Base-by-base conservation (phyloP, 73 alveolate genomes). In the Paraurostyla sp. region DNA sequence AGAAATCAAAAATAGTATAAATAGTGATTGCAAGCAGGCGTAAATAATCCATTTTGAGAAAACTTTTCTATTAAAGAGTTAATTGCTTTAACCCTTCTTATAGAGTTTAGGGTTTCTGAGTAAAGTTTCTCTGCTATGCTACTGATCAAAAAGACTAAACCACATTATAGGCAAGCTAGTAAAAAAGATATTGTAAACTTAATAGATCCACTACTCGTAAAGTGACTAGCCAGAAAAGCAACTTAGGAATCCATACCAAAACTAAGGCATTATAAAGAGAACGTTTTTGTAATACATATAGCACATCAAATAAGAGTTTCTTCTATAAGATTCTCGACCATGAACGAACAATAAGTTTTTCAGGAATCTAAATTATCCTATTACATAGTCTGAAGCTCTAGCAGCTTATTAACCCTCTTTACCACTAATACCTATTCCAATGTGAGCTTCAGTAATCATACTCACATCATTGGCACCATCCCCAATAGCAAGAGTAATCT, bases 401-500 rank as follows among this genome's bases (percentile, higher is more conserved):
- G 96, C 98, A 42, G 99, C 99, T 65, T 96, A 95, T 23, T 95
- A 71, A 13, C 99, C 99, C 88, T 97, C 99, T 51, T 85, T 92
- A 18, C 99, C 99, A 80, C 93, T 89, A 36, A 98, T 91, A 20
- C 99, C 99, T 1, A 98, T 82, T 23, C 99, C 99, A 18, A 98
- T 97, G 87, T 98, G 97, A 11, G 99, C 99, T 29, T 93, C 98
- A 50, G 96, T 93, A 58, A 97, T 97, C 99, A 97, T 97, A 82
- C 94, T 97, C 15, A 97, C 99, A 91, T 97, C 99, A 87, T 97
- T 97, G 27, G 99, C 99, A n/a, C 99, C 99, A 52, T 97, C 99
- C 2, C 99, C 99, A 33, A 97, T 96, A 13, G 99, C 97, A 63
- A 97, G 71, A 13, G 98, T 94, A 52, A 91, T 92, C 18, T 92